Base-by-base conservation (phyloP, 352 stramenopile species). In the Saprolegnia diclina region DNA sequence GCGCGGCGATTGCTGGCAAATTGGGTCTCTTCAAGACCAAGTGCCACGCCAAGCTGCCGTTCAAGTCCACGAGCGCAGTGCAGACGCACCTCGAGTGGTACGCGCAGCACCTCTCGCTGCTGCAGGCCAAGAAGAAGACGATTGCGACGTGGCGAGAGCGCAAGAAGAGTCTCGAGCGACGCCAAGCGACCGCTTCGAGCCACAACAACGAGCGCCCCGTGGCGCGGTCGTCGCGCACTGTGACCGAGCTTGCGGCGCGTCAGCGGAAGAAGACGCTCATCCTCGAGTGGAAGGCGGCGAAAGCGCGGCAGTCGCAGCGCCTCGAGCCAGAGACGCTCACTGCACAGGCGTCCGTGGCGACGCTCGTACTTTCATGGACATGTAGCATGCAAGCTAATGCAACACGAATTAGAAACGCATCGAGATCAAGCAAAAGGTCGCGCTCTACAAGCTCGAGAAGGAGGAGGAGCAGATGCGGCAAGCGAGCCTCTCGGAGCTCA, bases 381-480 rank as follows among this genome's bases (percentile, higher is more conserved):
- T 40, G 1, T 45, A n/a, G n/a, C n/a, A n/a, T n/a, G n/a, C n/a
- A n/a, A n/a, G n/a, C n/a, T n/a, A n/a, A n/a, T n/a, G n/a, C n/a
- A n/a, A n/a, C n/a, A n/a, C 86, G 79, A 67, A 74, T 32, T 81
- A 93, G 76, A 76, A 81, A 16, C 74, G 80, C 24, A 56, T 91
- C 5, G 79, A 89, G 45, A 80, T 79, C n/a, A 93, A 93, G 45
- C 83, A 93, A 65, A 85, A 91, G 55, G 48, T 93, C 19, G 40
- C 86, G 37, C 35, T 91, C 22, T 91, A 91, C 68, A 90, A 87
- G 46, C 67, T 91, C 14, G 74, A 83, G n/a, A 90, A 90, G 66
- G 82, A 93, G 29, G 75, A 93, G 76, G 82, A 90, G 45, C 67
- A 73, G 7, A 65, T 64, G n/a, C 46, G 45, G 13, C 45, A 69